These are phyloP conservation scores for Meyerozyma carpophila DNA, from an alignment of 1,139 yeast species.

Conservation along the genomic window DNA sequence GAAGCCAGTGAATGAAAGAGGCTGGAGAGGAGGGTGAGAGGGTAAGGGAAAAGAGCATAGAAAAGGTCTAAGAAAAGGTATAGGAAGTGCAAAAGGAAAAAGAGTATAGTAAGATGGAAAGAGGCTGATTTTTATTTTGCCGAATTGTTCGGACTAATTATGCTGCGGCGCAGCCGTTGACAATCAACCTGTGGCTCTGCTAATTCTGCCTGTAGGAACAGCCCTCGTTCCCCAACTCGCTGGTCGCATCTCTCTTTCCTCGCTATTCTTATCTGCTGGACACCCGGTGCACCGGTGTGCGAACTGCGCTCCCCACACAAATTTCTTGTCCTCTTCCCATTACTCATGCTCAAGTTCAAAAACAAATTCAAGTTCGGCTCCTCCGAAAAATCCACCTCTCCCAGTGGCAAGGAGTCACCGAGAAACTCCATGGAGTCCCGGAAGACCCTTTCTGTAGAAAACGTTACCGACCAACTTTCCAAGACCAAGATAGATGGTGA, in stretches of 20 bases:
- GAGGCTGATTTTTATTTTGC: no score
- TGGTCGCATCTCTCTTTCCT: no score
- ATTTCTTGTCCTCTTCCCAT: neutral
- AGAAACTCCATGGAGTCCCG: conserved; percentile 24
- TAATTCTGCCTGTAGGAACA: no score
- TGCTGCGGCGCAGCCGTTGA: no score
- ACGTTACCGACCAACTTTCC: conserved; percentile 15
- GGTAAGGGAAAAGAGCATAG: no score
- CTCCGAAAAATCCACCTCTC: conserved; percentile 8
- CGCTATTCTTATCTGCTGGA: neutral
- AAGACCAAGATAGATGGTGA: neutral
- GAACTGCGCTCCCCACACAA: neutral
- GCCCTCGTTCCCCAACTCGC: neutral
- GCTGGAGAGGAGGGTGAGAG: no score
- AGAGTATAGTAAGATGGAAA: no score
- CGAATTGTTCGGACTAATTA: no score
- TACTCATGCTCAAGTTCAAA: conserved; percentile 37
- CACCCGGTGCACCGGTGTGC: neutral
- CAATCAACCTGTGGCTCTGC: no score
- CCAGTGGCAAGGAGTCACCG: conserved; percentile 14
- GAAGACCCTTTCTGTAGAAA: conserved; percentile 19
- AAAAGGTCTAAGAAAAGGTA: no score
- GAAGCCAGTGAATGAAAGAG: no score
- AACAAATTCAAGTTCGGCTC: conserved; percentile 44
- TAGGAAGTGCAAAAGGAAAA: no score